Evolutionary conservation across 768 basidiomycete species (phyloP).

Genomic region (Hypholoma fasciculare): DNA sequence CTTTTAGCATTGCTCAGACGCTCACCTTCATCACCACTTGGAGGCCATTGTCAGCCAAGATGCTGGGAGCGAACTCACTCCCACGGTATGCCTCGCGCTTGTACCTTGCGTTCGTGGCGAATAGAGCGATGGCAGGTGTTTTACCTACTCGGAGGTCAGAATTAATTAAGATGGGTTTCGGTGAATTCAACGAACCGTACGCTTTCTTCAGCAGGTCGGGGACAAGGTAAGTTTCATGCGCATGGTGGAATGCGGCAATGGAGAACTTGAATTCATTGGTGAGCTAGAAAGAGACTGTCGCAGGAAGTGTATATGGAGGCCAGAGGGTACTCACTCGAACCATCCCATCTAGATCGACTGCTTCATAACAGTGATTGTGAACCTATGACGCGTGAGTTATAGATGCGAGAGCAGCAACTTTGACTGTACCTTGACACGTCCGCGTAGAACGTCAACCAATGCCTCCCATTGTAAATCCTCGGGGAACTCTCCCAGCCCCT

Average conservation of each 20-base stretch:
- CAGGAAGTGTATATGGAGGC: too few species aligned
- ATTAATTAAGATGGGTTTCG: neutral
- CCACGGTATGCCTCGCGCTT: conserved; percentile 83
- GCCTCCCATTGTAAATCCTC: conserved; percentile 74
- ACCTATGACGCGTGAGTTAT: conserved; percentile 30
- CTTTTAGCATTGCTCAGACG: neutral
- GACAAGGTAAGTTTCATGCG: conserved; percentile 85
- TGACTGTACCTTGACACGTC: conserved; percentile 60
- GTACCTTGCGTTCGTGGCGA: conserved; percentile 55
- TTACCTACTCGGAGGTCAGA: conserved; percentile 36
- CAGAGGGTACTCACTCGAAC: conserved; percentile 45
- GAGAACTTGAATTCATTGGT: conserved; percentile 72
- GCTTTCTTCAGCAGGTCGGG: conserved; percentile 74
- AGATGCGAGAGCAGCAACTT: neutral
- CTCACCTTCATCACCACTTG: conserved; percentile 72
- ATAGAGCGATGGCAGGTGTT: conserved; percentile 73
- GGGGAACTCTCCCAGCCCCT: conserved; percentile 55
- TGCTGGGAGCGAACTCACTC: conserved; percentile 73
- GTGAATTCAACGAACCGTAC: conserved; percentile 43
- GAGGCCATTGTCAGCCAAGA: conserved; percentile 70
- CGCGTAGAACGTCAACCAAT: conserved; percentile 74
- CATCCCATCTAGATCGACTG: conserved; percentile 70
- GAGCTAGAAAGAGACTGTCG: conserved; percentile 27
- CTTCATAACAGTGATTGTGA: conserved; percentile 59
- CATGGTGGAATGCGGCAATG: conserved; percentile 76